phyloP scores from a whole-genome alignment of 768 basidiomycete species.

The Pisolithus albus region DNA sequence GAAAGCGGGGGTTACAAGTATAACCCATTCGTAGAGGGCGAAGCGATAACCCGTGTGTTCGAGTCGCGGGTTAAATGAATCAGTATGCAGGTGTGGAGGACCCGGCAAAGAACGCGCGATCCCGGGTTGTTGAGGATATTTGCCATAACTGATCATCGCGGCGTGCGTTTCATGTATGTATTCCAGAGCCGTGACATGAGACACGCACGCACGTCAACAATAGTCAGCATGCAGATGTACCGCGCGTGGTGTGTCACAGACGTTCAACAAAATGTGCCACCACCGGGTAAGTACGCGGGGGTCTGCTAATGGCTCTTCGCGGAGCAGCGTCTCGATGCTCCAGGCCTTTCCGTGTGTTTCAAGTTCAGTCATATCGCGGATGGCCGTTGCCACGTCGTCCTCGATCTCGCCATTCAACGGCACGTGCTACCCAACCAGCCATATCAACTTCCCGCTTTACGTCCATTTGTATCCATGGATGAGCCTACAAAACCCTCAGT shows the following conservation, averaged over 20 bases:
- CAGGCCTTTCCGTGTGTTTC: background rate
- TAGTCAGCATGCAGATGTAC: background rate
- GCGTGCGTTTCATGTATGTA: too few species aligned
- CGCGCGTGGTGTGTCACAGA: background rate
- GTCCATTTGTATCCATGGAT: constrained; percentile 72
- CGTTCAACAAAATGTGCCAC: background rate
- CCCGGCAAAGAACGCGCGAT: too few species aligned
- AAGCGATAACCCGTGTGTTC: too few species aligned
- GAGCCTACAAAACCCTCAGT: constrained; percentile 39
- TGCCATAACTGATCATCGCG: too few species aligned
- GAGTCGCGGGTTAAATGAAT: too few species aligned
- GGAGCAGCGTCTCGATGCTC: constrained; percentile 5
- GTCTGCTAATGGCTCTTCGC: background rate
- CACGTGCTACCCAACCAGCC: constrained; percentile 69
- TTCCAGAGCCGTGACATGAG: background rate
- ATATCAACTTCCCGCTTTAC: constrained; percentile 66
- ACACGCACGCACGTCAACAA: background rate
- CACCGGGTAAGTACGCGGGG: background rate
- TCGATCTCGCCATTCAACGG: constrained; percentile 34
- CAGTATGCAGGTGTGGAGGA: too few species aligned
- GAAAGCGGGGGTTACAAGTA: too few species aligned
- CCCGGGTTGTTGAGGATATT: too few species aligned
- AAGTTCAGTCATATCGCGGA: constrained; percentile 19
- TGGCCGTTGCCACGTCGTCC: constrained; percentile 10
- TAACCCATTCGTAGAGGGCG: too few species aligned